These are phyloP conservation scores for Microstroma glucosiphilum DNA, from an alignment of 1,284 basidiomycete genomes.

Conservation along the genomic window DNA sequence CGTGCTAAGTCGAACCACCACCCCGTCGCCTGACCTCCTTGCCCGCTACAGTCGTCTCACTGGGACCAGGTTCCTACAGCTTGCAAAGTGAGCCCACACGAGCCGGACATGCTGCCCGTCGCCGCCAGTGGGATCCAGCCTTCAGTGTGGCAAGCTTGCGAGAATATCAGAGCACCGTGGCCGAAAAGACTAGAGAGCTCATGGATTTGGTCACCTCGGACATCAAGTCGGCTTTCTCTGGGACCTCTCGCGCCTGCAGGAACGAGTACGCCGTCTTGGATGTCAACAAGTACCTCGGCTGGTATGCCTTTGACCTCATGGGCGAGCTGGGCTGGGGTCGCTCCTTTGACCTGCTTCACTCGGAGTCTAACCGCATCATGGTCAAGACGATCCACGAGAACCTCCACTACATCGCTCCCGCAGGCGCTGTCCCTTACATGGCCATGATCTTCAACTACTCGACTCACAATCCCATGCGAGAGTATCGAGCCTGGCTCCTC, in stretches of 20 bases:
- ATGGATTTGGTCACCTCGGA: constrained; percentile 6
- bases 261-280: not conserved
- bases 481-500: constrained; percentile 2
- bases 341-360: constrained; percentile 9
- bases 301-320: constrained; percentile 13
- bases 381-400: not conserved
- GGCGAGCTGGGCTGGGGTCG: constrained; percentile 10
- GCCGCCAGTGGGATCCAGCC: constrained; percentile 14
- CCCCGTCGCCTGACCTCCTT: not conserved
- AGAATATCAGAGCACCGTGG: constrained; percentile 7
- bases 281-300: constrained; percentile 7
- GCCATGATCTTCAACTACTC: constrained; percentile 10
- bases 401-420: no score
- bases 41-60: not conserved
- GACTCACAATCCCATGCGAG: not conserved
- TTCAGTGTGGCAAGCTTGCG: constrained; percentile 6
- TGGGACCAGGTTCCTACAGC: constrained; percentile 9
- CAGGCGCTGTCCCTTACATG: constrained; percentile 11
- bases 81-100: constrained; percentile 11
- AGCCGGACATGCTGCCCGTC: constrained; percentile 5
- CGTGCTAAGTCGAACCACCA: not conserved
- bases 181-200: not conserved
- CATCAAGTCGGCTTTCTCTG: not conserved
- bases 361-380: not conserved
- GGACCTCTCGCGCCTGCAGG: no score